phyloP scores from a whole-genome alignment of 257 asterid genomes.

The Solanum appendiculatum region DNA sequence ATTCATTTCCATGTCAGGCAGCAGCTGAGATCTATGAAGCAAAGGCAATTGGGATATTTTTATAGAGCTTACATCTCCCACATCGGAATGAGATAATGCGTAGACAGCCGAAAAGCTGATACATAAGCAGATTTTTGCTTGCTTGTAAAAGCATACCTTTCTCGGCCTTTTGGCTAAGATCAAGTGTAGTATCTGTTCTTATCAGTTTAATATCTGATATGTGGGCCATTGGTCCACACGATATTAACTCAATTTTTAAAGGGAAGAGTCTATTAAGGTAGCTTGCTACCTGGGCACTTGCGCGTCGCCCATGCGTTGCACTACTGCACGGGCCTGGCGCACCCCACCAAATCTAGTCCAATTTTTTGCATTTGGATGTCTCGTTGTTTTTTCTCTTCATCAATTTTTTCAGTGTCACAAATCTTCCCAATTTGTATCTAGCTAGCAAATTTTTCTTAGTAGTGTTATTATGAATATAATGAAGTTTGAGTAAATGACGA shows the following conservation, averaged over 20 bases:
- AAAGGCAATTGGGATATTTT: background rate
- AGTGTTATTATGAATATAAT: no score
- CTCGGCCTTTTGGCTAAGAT: conserved; percentile 50
- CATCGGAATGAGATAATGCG: background rate
- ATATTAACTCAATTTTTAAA: background rate
- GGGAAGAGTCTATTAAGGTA: background rate
- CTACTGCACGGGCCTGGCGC: background rate
- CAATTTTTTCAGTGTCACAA: no score
- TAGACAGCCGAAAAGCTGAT: background rate
- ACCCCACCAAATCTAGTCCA: background rate
- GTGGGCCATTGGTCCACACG: background rate
- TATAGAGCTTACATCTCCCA: background rate
- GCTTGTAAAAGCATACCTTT: conserved; percentile 15
- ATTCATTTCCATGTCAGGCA: background rate
- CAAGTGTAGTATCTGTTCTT: conserved; percentile 31
- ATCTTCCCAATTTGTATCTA: fast-evolving
- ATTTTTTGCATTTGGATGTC: background rate
- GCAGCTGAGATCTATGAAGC: background rate
- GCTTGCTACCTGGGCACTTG: background rate
- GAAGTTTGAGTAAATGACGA: no score
- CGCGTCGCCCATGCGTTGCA: background rate
- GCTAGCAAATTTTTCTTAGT: no score
- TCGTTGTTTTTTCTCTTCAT: no score
- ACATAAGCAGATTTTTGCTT: fast-evolving
- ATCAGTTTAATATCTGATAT: conserved; percentile 25